phyloP scores from a whole-genome alignment of 257 asterid species.

The Anisodus tanguticus region DNA sequence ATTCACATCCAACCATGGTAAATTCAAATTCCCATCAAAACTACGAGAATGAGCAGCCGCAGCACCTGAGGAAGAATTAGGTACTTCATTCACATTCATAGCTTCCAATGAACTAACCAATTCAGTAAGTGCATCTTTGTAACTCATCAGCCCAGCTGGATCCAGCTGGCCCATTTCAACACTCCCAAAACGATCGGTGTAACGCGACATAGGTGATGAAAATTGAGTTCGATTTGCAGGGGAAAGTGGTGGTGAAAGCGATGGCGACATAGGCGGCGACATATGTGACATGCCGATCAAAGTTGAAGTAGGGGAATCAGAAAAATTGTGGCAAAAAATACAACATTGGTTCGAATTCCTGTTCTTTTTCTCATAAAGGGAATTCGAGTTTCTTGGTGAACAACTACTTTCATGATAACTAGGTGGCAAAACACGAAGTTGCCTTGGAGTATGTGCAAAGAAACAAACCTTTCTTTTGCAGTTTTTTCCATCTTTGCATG shows the following conservation, averaged over 20 bases:
- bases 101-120: slow-evolving; percentile 69
- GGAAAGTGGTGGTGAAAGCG: slow-evolving; percentile 63
- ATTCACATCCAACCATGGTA: slow-evolving; percentile 63
- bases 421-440: slow-evolving; percentile 76
- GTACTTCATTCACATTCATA: slow-evolving; percentile 48
- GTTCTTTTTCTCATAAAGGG: slow-evolving; percentile 41
- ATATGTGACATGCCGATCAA: slow-evolving; percentile 54
- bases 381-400: slow-evolving; percentile 36
- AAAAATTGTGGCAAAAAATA: slow-evolving; percentile 55
- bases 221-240: slow-evolving; percentile 47
- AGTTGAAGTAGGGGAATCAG: slow-evolving; percentile 75
- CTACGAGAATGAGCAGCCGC: neutral
- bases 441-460: slow-evolving; percentile 81
- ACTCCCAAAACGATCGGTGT: slow-evolving; percentile 31
- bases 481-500: slow-evolving; percentile 94
- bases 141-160: slow-evolving; percentile 37
- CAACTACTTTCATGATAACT: slow-evolving; percentile 30
- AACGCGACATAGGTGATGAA: slow-evolving; percentile 36
- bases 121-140: slow-evolving; percentile 60
- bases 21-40: slow-evolving; percentile 31
- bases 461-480: slow-evolving; percentile 90
- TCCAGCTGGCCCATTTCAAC: slow-evolving; percentile 33
- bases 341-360: slow-evolving; percentile 53
- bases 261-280: slow-evolving; percentile 57
- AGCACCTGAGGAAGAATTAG: neutral